Base-by-base conservation (phyloP, 768 basidiomycete species). In the Auriscalpium microsporum region DNA sequence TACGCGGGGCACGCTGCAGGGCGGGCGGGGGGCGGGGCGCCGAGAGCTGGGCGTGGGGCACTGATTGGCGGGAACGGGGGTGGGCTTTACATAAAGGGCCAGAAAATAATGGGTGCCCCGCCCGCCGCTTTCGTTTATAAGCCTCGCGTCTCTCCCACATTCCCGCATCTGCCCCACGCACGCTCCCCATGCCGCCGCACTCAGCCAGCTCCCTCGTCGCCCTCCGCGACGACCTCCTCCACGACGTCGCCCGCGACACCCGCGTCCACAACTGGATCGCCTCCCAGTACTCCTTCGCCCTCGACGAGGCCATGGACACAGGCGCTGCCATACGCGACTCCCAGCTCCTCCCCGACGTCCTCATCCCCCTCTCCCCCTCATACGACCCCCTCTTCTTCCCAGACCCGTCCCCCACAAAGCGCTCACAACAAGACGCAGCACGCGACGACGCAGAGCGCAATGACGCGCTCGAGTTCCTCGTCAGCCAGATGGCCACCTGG, bases 331-430 rank as follows among this genome's bases (percentile, higher is more conserved):
- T 60, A 35, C 61, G 61, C 61, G 61, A 62, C 48, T 62, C 61
- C 10, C 52, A 54, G 36, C 48, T 62, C 10, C 59, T 62, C 42
- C 59, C 60, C 4, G 50, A 61, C 23, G 35, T 55, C 34, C 46
- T 51, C 38, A 34, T 46, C 0, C 46, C 45, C 44, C 54, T 45
- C 35, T 53, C 58, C 56, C 70, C 68, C 4, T 72, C 66, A 9
- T 67, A 67, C 40, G 71, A 73, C 45, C 59, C 69, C 33, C 65
- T 70, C 51, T 70, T 73, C 55, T 69, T 73, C 40, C 69, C 71
- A 1, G 53, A 54, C 0, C 50, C 64, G 10, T 16, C 61, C 5
- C 19, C 40, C 17, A 0, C 45, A 48, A 50, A 59, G 19, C 34
- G 34, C 38, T 28, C 38, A 17, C 21, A 58, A 13, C 59, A 56